Evolutionary conservation across 2,329 filamentous ascomycete species (phyloP).

Genomic region (Trichoderma cornu-damae): DNA sequence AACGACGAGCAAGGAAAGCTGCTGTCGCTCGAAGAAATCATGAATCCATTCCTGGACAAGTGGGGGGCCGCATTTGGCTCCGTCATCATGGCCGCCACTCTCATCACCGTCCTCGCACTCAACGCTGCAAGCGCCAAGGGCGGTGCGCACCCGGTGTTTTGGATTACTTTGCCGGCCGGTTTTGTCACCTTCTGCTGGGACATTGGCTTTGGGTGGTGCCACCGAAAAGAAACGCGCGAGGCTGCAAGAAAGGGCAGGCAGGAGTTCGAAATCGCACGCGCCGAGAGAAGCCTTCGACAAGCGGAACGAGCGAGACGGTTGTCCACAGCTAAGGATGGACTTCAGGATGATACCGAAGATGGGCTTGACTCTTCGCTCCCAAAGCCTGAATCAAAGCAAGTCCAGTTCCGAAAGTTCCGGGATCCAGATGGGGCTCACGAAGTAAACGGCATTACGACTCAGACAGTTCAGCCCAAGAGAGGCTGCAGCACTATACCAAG

Average conservation of each 20-base stretch:
- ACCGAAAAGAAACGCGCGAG: conserved; percentile 57
- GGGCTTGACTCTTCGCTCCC: neutral
- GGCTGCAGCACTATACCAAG: neutral
- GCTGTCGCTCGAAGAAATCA: conserved; percentile 63
- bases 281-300: conserved; percentile 20
- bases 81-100: conserved; percentile 60
- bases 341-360: neutral
- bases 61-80: conserved; percentile 59
- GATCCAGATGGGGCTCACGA: neutral
- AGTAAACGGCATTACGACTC: neutral
- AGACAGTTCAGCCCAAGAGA: too few relatives aligned
- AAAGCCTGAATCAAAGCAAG: neutral
- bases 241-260: conserved; percentile 54
- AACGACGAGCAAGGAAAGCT: conserved; percentile 49
- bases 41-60: conserved; percentile 70
- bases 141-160: conserved; percentile 56
- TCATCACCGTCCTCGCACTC: conserved; percentile 59
- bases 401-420: neutral
- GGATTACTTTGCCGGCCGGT: conserved; percentile 63
- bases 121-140: conserved; percentile 54
- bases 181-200: conserved; percentile 66
- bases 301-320: conserved; percentile 9
- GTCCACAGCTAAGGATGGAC: neutral
- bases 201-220: conserved; percentile 56
- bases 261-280: conserved; percentile 21